phyloP scores from a whole-genome alignment of 805 yeast species.

The Lachancea fermentati region DNA sequence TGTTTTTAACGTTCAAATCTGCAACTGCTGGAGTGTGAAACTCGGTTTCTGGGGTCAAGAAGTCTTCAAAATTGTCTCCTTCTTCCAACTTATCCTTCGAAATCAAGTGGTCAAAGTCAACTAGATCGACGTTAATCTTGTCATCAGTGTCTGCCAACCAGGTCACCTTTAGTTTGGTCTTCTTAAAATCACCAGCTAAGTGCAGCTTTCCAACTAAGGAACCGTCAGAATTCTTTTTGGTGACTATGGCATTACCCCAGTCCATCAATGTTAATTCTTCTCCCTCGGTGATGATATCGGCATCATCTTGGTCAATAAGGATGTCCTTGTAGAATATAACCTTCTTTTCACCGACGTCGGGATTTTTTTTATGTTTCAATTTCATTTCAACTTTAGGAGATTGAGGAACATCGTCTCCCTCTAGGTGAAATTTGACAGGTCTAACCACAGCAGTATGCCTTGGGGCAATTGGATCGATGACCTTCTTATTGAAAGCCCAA shows the following conservation, averaged over 20 bases:
- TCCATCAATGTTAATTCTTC: conserved; percentile 98
- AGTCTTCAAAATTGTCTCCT: conserved; percentile 89
- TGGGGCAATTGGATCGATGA: conserved; percentile 95
- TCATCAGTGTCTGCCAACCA: conserved; percentile 88
- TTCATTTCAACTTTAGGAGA: conserved; percentile 59
- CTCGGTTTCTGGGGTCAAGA: conserved; percentile 80
- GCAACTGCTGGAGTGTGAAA: conserved; percentile 75
- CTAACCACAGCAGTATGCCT: conserved; percentile 82
- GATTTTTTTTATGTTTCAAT: conserved; percentile 93
- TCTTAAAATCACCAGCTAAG: conserved; percentile 94
- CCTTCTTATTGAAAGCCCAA: conserved; percentile 97
- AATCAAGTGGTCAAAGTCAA: conserved; percentile 91
- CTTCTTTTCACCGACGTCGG: conserved; percentile 80
- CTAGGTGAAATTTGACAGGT: conserved; percentile 63
- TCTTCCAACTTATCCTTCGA: conserved; percentile 94
- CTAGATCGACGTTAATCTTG: conserved; percentile 65
- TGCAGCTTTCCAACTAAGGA: conserved; percentile 73
- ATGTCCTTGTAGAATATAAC: conserved; percentile 60
- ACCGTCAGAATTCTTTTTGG: conserved; percentile 60
- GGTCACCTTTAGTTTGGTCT: conserved; percentile 88
- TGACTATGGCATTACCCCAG: conserved; percentile 92
- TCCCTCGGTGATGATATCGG: conserved; percentile 63
- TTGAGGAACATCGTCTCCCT: conserved; percentile 57
- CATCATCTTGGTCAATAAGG: conserved; percentile 83
- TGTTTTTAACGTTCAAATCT: conserved; percentile 66